Evolutionary conservation across 352 stramenopile species (phyloP).

Genomic region (Pythium sp.): DNA sequence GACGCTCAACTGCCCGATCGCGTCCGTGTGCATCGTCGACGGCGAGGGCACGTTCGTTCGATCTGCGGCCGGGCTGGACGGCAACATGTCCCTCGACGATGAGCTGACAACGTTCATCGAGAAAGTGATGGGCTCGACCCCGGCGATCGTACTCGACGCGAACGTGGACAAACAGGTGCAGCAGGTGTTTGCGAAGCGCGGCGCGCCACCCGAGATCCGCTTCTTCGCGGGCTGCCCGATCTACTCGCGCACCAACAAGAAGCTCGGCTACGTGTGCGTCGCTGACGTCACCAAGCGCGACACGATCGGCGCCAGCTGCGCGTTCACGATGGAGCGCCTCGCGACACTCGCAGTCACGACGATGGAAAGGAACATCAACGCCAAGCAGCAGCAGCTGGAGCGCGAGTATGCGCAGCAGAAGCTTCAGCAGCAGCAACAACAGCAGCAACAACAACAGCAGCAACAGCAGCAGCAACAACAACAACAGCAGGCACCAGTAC

Average conservation of each 20-base stretch:
- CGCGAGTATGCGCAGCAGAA: slow-evolving; percentile 10
- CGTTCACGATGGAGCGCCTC: slow-evolving; percentile 80
- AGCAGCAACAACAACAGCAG: slow-evolving; percentile 7
- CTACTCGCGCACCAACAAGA: slow-evolving; percentile 64
- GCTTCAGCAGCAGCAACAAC: slow-evolving; percentile 23
- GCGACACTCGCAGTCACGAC: slow-evolving; percentile 73
- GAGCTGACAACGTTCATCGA: slow-evolving; percentile 68
- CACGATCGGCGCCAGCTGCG: slow-evolving; percentile 62
- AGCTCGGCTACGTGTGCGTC: slow-evolving; percentile 78
- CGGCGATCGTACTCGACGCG: slow-evolving; percentile 70
- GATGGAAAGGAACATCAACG: slow-evolving; percentile 59
- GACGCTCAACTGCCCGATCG: slow-evolving; percentile 77
- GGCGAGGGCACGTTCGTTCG: slow-evolving; percentile 44
- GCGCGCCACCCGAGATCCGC: slow-evolving; percentile 41
- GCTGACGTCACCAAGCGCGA: slow-evolving; percentile 76
- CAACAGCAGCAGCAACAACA: slow-evolving; percentile 18
- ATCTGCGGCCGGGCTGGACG: slow-evolving; percentile 46
- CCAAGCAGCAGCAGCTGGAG: slow-evolving; percentile 23
- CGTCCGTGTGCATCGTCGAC: slow-evolving; percentile 69
- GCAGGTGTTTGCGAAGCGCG: slow-evolving; percentile 45
- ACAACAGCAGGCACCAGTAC: slow-evolving; percentile 12
- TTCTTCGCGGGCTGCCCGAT: slow-evolving; percentile 81
- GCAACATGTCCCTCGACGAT: slow-evolving; percentile 46
- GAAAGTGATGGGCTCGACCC: slow-evolving; percentile 76
- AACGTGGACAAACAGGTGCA: slow-evolving; percentile 68